Evolutionary conservation across 1,284 basidiomycete genomes (phyloP).

Genomic region (Malassezia restricta): DNA sequence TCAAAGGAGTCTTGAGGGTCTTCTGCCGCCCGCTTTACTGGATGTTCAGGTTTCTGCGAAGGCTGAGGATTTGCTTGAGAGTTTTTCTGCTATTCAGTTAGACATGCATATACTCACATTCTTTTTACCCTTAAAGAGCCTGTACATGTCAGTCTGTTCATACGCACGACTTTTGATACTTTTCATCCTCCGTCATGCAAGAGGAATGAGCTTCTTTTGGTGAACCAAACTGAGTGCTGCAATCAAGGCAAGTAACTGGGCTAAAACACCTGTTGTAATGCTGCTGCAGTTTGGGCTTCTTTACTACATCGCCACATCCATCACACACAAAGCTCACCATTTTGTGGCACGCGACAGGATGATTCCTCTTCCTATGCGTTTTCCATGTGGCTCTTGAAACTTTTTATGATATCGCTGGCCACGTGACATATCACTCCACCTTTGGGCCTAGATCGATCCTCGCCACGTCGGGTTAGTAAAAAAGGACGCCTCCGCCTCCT

Average conservation of each 20-base stretch:
- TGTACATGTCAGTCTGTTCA: constrained; percentile 1
- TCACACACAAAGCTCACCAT: constrained; percentile 45
- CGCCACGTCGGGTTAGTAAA: too few species aligned
- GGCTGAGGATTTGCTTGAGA: too few species aligned
- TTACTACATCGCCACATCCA: constrained; percentile 42
- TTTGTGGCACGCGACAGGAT: background rate
- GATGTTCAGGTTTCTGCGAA: background rate
- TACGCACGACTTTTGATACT: constrained; percentile 36
- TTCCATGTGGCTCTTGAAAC: too few species aligned
- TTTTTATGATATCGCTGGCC: too few species aligned
- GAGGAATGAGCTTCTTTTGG: constrained; percentile 38
- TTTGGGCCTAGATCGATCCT: too few species aligned
- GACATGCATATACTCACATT: background rate
- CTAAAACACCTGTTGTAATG: constrained; percentile 39
- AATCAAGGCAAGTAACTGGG: constrained; percentile 43
- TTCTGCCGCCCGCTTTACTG: background rate
- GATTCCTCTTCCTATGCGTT: too few species aligned
- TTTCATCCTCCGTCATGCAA: constrained; percentile 45
- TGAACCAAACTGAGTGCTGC: constrained; percentile 31
- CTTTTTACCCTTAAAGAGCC: constrained; percentile 16
- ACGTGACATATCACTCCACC: too few species aligned
- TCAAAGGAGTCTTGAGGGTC: background rate
- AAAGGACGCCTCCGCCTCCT: too few species aligned
- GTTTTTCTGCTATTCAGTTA: too few species aligned
- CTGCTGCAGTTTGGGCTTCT: constrained; percentile 44